Percentiles rank a stretch among this genome's conserved stretches.
phyloP scores from a whole-genome alignment of 176 grass and related monocot species.

The Panicum miliaceum region DNA sequence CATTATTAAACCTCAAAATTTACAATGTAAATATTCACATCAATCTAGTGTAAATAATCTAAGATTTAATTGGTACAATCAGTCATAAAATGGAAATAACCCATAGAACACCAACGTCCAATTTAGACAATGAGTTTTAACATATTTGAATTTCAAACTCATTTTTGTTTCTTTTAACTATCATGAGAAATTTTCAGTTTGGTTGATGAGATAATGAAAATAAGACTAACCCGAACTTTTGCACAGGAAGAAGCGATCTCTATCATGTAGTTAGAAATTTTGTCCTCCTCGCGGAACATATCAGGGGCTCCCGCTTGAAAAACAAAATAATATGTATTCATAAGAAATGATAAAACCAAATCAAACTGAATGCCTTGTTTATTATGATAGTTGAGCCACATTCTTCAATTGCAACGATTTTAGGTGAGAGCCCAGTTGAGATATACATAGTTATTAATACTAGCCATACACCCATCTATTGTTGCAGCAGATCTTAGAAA shows the following conservation, averaged over 20 bases:
- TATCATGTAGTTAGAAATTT: slow-evolving; percentile 14
- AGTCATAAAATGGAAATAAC: too few relatives aligned
- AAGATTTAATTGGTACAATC: not conserved
- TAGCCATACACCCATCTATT: not conserved
- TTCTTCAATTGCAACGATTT: too few relatives aligned
- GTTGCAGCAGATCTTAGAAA: not conserved
- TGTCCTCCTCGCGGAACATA: not conserved
- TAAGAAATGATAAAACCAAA: not conserved
- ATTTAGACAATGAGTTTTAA: not conserved
- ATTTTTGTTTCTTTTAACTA: not conserved
- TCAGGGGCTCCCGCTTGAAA: slow-evolving; percentile 6
- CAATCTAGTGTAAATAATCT: not conserved
- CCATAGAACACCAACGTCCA: not conserved
- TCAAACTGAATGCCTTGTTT: not conserved
- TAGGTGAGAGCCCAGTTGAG: not conserved
- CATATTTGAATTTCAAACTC: not conserved
- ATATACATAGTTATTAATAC: not conserved
- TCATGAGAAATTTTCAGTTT: not conserved
- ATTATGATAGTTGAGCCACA: not conserved
- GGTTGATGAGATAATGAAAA: not conserved
- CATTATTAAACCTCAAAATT: not conserved
- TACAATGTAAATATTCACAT: not conserved
- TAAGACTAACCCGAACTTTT: not conserved
- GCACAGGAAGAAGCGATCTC: not conserved
- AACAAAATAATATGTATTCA: not conserved